A percentile compares a stretch with the other conserved stretches of the same genome.
phyloP scores from a whole-genome alignment of 1,284 basidiomycete genomes.

The Psilocybe mexicana region DNA sequence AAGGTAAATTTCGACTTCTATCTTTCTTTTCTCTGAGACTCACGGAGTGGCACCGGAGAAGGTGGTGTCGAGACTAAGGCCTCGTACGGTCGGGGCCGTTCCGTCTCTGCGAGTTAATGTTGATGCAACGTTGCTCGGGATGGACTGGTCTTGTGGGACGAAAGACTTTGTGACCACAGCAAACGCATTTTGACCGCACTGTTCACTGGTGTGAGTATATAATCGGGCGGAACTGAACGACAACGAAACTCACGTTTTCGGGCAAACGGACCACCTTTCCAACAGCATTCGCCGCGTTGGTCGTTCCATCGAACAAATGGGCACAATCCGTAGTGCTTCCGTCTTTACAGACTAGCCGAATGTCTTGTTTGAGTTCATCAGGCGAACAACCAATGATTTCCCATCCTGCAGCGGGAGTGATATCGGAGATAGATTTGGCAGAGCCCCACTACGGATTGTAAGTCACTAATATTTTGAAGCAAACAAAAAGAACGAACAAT shows the following conservation, averaged over 20 bases:
- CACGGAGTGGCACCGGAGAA: conserved; percentile 39
- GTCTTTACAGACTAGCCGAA: conserved; percentile 48
- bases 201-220: background rate
- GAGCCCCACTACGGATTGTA: conserved; percentile 40
- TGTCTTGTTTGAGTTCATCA: conserved; percentile 40
- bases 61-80: conserved; percentile 43
- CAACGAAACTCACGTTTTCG: conserved; percentile 38
- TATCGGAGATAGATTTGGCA: conserved; percentile 46
- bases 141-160: conserved; percentile 41
- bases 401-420: conserved; percentile 56
- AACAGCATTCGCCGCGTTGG: conserved; percentile 36
- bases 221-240: background rate
- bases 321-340: conserved; percentile 35
- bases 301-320: conserved; percentile 40
- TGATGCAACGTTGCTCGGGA: conserved; percentile 34
- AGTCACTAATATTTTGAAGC: background rate
- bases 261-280: conserved; percentile 55
- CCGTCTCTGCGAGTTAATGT: conserved; percentile 38
- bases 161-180: conserved; percentile 48
- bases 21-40: background rate
- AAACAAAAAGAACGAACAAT: conserved; percentile 32
- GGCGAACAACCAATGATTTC: conserved; percentile 47
- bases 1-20: background rate
- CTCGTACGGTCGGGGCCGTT: conserved; percentile 38
- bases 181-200: conserved; percentile 53